Evolutionary conservation across 768 basidiomycete species (phyloP).

Genomic region (Rhodosporidiobolus sp.): DNA sequence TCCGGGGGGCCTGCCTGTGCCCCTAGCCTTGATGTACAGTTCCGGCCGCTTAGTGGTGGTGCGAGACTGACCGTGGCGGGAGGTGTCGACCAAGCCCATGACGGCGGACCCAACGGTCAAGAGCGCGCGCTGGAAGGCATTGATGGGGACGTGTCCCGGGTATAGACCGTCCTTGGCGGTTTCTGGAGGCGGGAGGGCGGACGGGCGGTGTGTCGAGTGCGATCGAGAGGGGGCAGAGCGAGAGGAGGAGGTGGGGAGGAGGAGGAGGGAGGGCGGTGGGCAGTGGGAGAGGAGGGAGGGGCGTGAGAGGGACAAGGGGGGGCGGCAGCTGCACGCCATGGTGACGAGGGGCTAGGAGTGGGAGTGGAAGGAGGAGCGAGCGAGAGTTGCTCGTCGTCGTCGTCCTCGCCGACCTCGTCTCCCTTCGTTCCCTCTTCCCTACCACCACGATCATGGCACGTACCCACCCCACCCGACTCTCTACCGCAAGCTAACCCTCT

Average conservation of each 20-base stretch:
- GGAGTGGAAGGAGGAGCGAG: not conserved
- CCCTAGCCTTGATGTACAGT: too few species aligned
- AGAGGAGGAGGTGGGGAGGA: not conserved
- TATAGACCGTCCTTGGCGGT: slow-evolving; percentile 7
- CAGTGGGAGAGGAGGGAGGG: not conserved
- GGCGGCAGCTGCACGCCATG: not conserved
- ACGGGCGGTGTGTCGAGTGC: not conserved
- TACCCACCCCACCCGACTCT: too few species aligned
- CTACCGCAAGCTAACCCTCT: too few species aligned
- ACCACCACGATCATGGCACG: too few species aligned
- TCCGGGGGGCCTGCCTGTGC: too few species aligned
- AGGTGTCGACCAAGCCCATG: slow-evolving; percentile 72
- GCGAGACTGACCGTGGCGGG: not conserved
- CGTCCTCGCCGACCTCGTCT: not conserved
- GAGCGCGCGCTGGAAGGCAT: slow-evolving; percentile 75
- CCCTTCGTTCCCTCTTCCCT: not conserved
- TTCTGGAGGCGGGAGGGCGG: not conserved
- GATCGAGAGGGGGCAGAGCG: not conserved
- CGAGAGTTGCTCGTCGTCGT: not conserved
- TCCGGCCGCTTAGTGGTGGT: not conserved
- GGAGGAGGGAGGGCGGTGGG: not conserved
- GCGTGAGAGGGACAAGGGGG: not conserved
- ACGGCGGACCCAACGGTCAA: slow-evolving; percentile 81
- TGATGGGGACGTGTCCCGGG: slow-evolving; percentile 60
- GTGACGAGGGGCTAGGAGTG: not conserved